A percentile compares a stretch with the other conserved stretches of the same genome.
Conservation (phyloP, 768 basidiomycete species). For the Naganishia friedmannii region DNA sequence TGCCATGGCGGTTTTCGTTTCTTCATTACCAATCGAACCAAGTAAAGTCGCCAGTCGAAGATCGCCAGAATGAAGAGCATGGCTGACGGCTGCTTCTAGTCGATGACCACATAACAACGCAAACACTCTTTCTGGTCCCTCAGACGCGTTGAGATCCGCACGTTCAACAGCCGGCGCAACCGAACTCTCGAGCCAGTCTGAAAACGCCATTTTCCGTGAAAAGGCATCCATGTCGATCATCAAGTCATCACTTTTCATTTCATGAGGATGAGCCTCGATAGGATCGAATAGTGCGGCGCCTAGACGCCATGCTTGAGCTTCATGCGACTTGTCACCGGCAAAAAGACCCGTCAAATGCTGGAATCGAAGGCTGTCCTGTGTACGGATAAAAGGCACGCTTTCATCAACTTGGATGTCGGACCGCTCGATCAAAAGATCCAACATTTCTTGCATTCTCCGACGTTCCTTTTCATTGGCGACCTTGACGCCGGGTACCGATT, state of each 20-base stretch:
- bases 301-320: slow-evolving; percentile 80
- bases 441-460: slow-evolving; percentile 17
- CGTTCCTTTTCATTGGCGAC: not conserved
- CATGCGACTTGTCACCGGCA: slow-evolving; percentile 66
- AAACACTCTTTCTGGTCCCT: slow-evolving; percentile 60
- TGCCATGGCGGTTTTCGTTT: slow-evolving; percentile 69
- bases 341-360: slow-evolving; percentile 72
- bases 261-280: slow-evolving; percentile 60
- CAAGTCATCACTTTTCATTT: slow-evolving; percentile 58
- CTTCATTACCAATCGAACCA: slow-evolving; percentile 69
- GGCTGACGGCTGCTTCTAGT: slow-evolving; percentile 73
- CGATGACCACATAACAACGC: slow-evolving; percentile 81
- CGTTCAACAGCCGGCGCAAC: slow-evolving; percentile 70
- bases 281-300: slow-evolving; percentile 86
- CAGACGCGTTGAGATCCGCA: slow-evolving; percentile 57
- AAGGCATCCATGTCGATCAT: slow-evolving; percentile 54
- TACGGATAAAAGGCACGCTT: slow-evolving; percentile 16
- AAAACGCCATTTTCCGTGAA: slow-evolving; percentile 73
- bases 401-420: slow-evolving; percentile 6
- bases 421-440: slow-evolving; percentile 26
- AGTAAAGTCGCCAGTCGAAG: slow-evolving; percentile 83
- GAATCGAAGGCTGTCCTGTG: slow-evolving; percentile 62
- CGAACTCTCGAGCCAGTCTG: slow-evolving; percentile 75
- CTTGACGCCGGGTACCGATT: not conserved
- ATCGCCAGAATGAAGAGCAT: slow-evolving; percentile 71